A percentile compares a stretch with the other conserved stretches of the same genome.
Evolutionary conservation across 2,329 filamentous ascomycete genomes (phyloP).

Genomic region (Colletotrichum eleusines): DNA sequence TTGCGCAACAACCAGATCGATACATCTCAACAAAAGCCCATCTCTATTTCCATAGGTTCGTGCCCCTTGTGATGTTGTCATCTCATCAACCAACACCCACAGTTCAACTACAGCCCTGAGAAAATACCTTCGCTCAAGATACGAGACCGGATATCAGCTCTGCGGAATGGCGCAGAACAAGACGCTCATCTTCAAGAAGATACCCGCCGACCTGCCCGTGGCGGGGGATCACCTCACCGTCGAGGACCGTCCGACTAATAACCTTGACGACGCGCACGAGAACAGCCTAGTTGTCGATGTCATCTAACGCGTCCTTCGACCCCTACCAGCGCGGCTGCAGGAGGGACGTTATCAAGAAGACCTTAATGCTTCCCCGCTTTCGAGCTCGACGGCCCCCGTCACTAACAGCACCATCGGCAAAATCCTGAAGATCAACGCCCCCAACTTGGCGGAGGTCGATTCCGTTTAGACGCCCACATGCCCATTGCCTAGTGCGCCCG

Average conservation of each 20-base stretch:
- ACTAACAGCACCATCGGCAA: conserved; percentile 73
- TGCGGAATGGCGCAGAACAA: conserved; percentile 79
- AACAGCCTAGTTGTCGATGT: conserved; percentile 78
- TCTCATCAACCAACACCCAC: neutral
- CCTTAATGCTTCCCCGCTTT: conserved; percentile 78
- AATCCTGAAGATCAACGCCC: conserved; percentile 76
- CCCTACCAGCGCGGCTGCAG: conserved; percentile 88
- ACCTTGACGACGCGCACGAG: conserved; percentile 69
- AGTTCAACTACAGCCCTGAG: too few relatives aligned
- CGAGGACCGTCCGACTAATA: conserved; percentile 75
- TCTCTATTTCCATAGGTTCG: neutral
- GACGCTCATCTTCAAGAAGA: conserved; percentile 77
- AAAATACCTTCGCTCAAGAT: too few relatives aligned
- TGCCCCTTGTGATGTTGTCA: too few relatives aligned
- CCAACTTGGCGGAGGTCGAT: conserved; percentile 60
- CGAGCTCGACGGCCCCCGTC: conserved; percentile 71
- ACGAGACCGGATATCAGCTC: too few relatives aligned
- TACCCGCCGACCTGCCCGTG: conserved; percentile 76
- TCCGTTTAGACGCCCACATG: conserved; percentile 61
- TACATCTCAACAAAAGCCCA: neutral
- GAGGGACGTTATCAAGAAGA: conserved; percentile 72
- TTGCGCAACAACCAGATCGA: neutral
- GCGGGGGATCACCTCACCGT: conserved; percentile 78
- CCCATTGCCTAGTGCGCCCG: conserved; percentile 74
- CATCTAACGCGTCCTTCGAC: conserved; percentile 81